These are phyloP conservation scores for Darksidea phi DNA, from an alignment of 495 filamentous ascomycete species.

Conservation along the genomic window DNA sequence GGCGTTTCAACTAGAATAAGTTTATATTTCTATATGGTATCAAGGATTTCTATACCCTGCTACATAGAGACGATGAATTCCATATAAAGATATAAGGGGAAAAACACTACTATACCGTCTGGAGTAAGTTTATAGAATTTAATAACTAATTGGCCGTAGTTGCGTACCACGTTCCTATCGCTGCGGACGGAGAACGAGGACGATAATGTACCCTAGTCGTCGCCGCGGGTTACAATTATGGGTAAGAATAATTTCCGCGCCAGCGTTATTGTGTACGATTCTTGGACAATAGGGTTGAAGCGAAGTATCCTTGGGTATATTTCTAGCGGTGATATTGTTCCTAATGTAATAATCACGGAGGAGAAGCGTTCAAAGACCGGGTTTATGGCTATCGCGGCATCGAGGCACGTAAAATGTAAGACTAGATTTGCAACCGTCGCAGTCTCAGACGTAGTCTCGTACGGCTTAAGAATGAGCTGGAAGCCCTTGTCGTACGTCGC, in stretches of 20 bases:
- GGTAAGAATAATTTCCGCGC: conserved; percentile 95
- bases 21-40: conserved; percentile 99
- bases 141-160: conserved; percentile 88
- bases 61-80: conserved; percentile 98
- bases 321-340: conserved; percentile 92
- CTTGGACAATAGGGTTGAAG: conserved; percentile 86
- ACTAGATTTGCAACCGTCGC: conserved; percentile 95
- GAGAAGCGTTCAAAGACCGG: conserved; percentile 96
- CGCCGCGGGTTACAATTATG: conserved; percentile 94
- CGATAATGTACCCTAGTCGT: conserved; percentile 86
- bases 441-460: conserved; percentile 89
- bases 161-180: conserved; percentile 88
- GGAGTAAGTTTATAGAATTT: conserved; percentile 94
- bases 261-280: conserved; percentile 96
- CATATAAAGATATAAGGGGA: conserved; percentile 99
- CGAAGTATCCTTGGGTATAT: conserved; percentile 99
- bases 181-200: conserved; percentile 92
- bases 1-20: conserved; percentile 97
- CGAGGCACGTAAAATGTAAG: conserved; percentile 92
- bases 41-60: conserved; percentile 96
- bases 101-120: conserved; percentile 97
- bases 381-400: conserved; percentile 97
- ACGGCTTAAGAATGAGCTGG: conserved; percentile 91
- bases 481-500: conserved; percentile 98
- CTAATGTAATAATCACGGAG: conserved; percentile 97